A percentile compares a stretch with the other conserved stretches of the same genome.
Evolutionary conservation across 2,329 filamentous ascomycete species (phyloP).

Genomic region (Penicillium sp.): DNA sequence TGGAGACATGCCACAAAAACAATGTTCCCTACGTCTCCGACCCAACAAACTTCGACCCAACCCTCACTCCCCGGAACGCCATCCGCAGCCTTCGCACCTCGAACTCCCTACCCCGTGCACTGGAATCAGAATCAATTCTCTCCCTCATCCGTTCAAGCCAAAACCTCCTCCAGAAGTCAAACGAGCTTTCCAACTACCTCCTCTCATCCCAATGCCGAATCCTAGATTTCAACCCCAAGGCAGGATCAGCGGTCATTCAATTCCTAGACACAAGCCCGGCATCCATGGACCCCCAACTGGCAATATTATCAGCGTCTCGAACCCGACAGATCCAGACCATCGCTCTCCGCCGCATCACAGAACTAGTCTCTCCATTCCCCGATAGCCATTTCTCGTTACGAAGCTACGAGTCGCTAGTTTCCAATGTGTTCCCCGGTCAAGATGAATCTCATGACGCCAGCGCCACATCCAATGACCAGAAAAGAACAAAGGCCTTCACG

Average conservation of each 20-base stretch:
- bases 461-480: neutral
- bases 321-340: conserved; percentile 39
- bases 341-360: conserved; percentile 49
- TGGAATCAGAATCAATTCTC: conserved; percentile 65
- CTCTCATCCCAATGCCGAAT: conserved; percentile 41
- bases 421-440: conserved; percentile 40
- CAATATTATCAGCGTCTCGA: conserved; percentile 8
- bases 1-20: conserved; percentile 64
- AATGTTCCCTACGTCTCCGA: conserved; percentile 78
- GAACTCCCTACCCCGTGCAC: conserved; percentile 64
- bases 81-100: conserved; percentile 64
- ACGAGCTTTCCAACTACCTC: conserved; percentile 55
- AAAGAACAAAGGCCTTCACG: conserved; percentile 45
- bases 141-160: conserved; percentile 56
- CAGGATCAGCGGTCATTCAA: conserved; percentile 35
- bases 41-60: conserved; percentile 73
- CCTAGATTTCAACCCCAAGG: conserved; percentile 31
- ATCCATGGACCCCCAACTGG: conserved; percentile 12
- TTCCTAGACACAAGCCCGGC: conserved; percentile 23
- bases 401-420: conserved; percentile 43
- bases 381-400: conserved; percentile 43
- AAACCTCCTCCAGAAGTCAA: conserved; percentile 44
- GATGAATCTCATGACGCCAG: neutral
- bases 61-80: conserved; percentile 76
- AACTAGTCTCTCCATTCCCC: conserved; percentile 48